Conservation (phyloP, 345 rosid genomes). For the Aquilaria sinensis region DNA sequence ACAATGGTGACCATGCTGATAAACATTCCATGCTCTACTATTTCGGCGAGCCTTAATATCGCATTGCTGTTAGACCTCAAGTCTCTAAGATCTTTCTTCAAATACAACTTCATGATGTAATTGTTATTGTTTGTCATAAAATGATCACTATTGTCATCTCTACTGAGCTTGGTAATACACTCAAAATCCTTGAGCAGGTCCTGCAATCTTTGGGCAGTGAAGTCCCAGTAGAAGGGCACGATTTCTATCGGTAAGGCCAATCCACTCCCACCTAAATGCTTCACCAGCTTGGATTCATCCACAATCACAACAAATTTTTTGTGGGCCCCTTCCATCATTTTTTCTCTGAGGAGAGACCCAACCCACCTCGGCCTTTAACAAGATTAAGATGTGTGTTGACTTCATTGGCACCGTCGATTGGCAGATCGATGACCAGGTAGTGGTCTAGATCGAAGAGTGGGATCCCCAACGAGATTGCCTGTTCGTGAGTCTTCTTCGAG, state of each 20-base stretch:
- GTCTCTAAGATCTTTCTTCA: constrained; percentile 66
- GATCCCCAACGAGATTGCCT: constrained; percentile 65
- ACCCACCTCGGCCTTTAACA: constrained; percentile 88
- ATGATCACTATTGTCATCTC: constrained; percentile 26
- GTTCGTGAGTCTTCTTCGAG: constrained; percentile 65
- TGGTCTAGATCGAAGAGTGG: constrained; percentile 70
- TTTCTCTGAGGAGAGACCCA: constrained; percentile 74
- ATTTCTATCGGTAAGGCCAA: constrained; percentile 73
- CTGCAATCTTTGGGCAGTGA: constrained; percentile 45
- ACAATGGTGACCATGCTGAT: constrained; percentile 81
- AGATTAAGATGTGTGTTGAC: constrained; percentile 62
- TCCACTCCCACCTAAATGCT: constrained; percentile 54
- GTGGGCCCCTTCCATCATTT: constrained; percentile 74
- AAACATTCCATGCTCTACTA: constrained; percentile 92
- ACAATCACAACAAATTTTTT: constrained; percentile 36
- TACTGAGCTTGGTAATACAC: constrained; percentile 49
- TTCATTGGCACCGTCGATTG: constrained; percentile 93
- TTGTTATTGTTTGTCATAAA: constrained; percentile 78
- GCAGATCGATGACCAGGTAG: constrained; percentile 55
- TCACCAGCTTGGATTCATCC: constrained; percentile 41
- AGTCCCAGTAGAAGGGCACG: constrained; percentile 73
- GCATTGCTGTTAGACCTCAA: constrained; percentile 51
- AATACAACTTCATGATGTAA: constrained; percentile 64
- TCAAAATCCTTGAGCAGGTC: constrained; percentile 43
- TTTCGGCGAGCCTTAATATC: constrained; percentile 60